phyloP scores from a whole-genome alignment of 2,329 filamentous ascomycete genomes.

The Colletotrichum caudatum region DNA sequence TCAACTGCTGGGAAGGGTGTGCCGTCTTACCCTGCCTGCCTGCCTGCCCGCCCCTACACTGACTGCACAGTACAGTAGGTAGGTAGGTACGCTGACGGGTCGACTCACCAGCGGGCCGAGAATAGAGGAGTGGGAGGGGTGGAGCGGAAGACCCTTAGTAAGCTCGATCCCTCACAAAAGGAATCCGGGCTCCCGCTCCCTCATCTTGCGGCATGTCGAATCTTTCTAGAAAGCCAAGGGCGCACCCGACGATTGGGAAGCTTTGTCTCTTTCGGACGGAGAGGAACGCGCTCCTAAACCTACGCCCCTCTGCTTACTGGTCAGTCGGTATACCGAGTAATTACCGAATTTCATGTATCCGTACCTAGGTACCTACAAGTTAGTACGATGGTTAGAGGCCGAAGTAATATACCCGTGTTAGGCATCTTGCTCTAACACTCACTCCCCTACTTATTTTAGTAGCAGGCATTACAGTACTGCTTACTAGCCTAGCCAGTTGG shows the following conservation, averaged over 20 bases:
- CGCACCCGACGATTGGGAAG: constrained; percentile 33
- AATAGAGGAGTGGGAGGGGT: constrained; percentile 9
- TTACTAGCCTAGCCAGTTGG: too few relatives aligned
- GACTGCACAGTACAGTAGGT: neutral
- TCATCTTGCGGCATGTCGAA: constrained; percentile 9
- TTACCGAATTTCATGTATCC: neutral
- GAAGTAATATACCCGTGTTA: too few relatives aligned
- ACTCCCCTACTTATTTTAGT: too few relatives aligned
- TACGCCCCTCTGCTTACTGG: constrained; percentile 4
- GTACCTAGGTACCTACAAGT: neutral
- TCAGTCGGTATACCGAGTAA: too few relatives aligned
- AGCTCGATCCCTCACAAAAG: neutral
- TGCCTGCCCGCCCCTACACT: neutral
- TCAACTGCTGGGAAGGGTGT: neutral
- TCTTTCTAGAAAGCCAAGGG: constrained; percentile 29
- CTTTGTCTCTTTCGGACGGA: constrained; percentile 40
- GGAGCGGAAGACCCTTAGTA: constrained; percentile 16
- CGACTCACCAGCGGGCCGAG: constrained; percentile 14
- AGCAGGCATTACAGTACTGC: too few relatives aligned
- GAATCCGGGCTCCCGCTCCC: constrained; percentile 12
- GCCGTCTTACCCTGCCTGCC: constrained; percentile 5
- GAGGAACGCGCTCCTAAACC: constrained; percentile 33
- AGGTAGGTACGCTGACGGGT: neutral
- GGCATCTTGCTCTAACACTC: too few relatives aligned
- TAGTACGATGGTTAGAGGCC: too few relatives aligned